phyloP scores from a whole-genome alignment of 164 flowering plant species.

The Nymphaea thermarum region DNA sequence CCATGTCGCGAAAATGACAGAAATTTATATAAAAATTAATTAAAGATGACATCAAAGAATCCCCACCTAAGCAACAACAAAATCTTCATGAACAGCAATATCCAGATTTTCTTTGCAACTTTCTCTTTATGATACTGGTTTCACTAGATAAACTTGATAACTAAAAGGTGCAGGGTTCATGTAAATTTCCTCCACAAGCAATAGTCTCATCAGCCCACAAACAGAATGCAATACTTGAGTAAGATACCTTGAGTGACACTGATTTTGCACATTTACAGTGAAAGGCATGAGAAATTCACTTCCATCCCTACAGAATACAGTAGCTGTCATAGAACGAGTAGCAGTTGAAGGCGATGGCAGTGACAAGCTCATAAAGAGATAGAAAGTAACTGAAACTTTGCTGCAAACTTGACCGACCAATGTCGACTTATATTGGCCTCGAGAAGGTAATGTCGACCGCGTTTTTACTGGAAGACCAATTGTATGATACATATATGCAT shows the following conservation, averaged over 20 bases:
- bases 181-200: conserved; percentile 70
- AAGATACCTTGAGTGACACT: conserved; percentile 66
- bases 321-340: conserved; percentile 63
- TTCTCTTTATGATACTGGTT: too few species aligned
- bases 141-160: too few species aligned
- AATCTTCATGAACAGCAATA: too few species aligned
- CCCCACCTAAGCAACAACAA: too few species aligned
- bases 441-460: conserved; percentile 8
- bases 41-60: too few species aligned
- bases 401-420: conserved; percentile 77
- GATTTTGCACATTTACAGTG: conserved; percentile 58
- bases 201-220: conserved; percentile 57
- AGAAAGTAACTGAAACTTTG: conserved; percentile 85
- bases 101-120: too few species aligned
- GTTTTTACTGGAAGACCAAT: background rate
- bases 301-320: conserved; percentile 78
- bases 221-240: conserved; percentile 51
- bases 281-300: conserved; percentile 77
- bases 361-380: conserved; percentile 89
- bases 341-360: conserved; percentile 72
- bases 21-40: too few species aligned
- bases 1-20: too few species aligned
- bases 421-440: conserved; percentile 97
- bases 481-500: background rate
- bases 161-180: background rate